These are phyloP conservation scores for Xylariaceae sp. DNA, from an alignment of 2,329 filamentous ascomycete species.

Conservation along the genomic window DNA sequence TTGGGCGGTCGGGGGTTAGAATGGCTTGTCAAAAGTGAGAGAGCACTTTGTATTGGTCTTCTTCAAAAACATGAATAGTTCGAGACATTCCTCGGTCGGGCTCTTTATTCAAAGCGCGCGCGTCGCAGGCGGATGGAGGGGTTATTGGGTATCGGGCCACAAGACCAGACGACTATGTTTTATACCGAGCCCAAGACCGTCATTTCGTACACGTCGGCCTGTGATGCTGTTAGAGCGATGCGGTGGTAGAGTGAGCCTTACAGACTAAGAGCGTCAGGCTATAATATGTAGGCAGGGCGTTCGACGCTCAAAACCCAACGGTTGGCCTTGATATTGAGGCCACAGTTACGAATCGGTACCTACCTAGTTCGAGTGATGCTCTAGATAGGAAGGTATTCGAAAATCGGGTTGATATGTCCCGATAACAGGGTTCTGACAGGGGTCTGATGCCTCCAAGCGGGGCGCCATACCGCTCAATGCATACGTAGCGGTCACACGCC, in stretches of 20 bases:
- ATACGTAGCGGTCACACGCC: neutral
- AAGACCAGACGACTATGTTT: conserved; percentile 2
- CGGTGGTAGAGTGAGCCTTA: neutral
- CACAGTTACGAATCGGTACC: conserved; percentile 23
- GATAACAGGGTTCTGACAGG: conserved; percentile 2
- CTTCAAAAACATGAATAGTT: neutral
- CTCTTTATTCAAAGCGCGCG: neutral
- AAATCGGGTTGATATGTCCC: conserved; percentile 10
- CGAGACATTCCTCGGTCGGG: conserved; percentile 1
- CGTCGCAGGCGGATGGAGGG: neutral
- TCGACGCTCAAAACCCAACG: neutral
- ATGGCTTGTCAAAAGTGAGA: neutral
- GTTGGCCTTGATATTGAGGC: conserved; percentile 16
- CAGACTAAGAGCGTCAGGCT: neutral
- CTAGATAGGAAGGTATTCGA: conserved; percentile 10
- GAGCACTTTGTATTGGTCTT: neutral
- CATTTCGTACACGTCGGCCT: conserved; percentile 7
- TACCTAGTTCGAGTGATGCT: conserved; percentile 12
- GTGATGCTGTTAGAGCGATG: neutral
- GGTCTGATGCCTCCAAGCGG: neutral
- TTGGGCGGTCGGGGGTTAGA: neutral
- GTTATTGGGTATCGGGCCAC: neutral
- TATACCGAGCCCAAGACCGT: conserved; percentile 6
- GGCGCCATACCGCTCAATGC: neutral
- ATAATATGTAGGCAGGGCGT: conserved; percentile 1